phyloP scores from a whole-genome alignment of 345 rosid species.

The Luvunga scandens region DNA sequence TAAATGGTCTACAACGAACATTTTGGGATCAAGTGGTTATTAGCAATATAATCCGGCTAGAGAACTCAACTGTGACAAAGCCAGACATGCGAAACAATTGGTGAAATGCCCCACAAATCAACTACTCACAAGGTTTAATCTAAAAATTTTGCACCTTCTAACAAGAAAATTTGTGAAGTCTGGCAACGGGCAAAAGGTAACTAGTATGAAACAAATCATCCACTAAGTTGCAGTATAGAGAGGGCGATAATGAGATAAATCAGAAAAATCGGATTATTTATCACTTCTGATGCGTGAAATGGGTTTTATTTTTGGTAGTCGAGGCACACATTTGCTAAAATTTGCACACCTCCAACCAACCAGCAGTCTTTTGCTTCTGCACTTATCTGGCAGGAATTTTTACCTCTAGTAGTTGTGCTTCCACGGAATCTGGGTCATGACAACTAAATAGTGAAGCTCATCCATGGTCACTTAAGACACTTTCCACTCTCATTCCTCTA shows the following conservation, averaged over 20 bases:
- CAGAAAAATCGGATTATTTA: neutral
- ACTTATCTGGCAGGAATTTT: neutral
- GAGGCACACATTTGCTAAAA: neutral
- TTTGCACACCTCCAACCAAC: neutral
- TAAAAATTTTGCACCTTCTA: too few relatives aligned
- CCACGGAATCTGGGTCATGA: neutral
- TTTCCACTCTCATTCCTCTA: neutral
- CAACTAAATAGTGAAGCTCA: neutral
- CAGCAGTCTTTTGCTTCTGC: neutral
- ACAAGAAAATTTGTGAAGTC: too few relatives aligned
- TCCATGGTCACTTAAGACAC: neutral
- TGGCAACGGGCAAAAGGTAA: neutral
- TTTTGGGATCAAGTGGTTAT: too few relatives aligned
- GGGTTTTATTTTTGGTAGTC: neutral
- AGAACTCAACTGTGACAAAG: neutral
- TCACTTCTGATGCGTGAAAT: neutral
- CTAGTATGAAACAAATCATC: neutral
- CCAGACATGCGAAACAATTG: neutral
- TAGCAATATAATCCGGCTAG: too few relatives aligned
- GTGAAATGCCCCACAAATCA: neutral
- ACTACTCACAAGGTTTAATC: too few relatives aligned
- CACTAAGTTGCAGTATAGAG: neutral
- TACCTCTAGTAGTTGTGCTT: neutral
- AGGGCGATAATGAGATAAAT: neutral
- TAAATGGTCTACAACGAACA: too few relatives aligned